These are phyloP conservation scores for Nakaseomyces sp. DNA, from an alignment of 1,139 yeast genomes.

Conservation along the genomic window DNA sequence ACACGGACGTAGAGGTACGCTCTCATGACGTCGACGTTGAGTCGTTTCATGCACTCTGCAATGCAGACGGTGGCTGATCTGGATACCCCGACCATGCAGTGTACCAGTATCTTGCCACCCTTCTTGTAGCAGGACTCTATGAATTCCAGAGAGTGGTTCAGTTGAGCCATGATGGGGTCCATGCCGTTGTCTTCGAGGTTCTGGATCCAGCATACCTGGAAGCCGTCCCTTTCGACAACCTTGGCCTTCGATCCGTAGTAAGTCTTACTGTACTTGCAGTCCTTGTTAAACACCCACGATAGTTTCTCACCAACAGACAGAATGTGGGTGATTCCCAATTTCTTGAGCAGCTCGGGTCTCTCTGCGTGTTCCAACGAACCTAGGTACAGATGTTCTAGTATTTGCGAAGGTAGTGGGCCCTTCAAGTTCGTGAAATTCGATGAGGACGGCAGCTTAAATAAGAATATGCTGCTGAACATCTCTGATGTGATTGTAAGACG, in stretches of 20 bases:
- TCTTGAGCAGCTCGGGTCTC: slow-evolving; percentile 51
- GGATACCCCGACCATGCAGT: slow-evolving; percentile 88
- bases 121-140: slow-evolving; percentile 35
- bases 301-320: slow-evolving; percentile 82
- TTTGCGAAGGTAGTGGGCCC: slow-evolving; percentile 42
- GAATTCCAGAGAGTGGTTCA: slow-evolving; percentile 37
- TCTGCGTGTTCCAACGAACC: slow-evolving; percentile 84
- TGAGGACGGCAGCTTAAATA: slow-evolving; percentile 21
- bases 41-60: slow-evolving; percentile 77
- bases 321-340: slow-evolving; percentile 63
- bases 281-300: slow-evolving; percentile 39
- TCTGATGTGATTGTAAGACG: slow-evolving; percentile 24
- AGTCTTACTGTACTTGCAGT: slow-evolving; percentile 15
- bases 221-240: slow-evolving; percentile 28
- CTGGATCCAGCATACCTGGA: slow-evolving; percentile 33
- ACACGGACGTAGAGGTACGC: slow-evolving; percentile 79
- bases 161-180: slow-evolving; percentile 39
- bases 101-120: slow-evolving; percentile 55
- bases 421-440: slow-evolving; percentile 27
- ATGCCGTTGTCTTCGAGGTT: slow-evolving; percentile 45
- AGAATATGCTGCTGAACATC: slow-evolving; percentile 30
- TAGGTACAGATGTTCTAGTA: slow-evolving; percentile 73
- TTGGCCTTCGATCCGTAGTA: background rate
- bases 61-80: slow-evolving; percentile 85
- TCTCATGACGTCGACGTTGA: slow-evolving; percentile 53